Evolutionary conservation across 176 grass and related monocot genomes (phyloP).

Genomic region (Eragrostis curvula): DNA sequence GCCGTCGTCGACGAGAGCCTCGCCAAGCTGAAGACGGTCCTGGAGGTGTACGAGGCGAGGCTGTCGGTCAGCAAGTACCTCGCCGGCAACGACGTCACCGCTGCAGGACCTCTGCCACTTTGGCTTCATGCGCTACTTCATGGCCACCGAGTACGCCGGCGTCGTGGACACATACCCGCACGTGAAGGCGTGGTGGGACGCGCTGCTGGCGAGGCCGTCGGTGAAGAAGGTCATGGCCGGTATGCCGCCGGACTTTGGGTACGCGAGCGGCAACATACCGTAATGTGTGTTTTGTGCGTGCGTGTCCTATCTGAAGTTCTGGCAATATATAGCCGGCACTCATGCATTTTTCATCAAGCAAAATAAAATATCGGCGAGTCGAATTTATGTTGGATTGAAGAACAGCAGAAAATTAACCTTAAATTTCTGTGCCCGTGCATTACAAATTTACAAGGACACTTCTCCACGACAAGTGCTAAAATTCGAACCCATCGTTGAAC

Average conservation of each 20-base stretch:
- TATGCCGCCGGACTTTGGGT: conserved; percentile 36
- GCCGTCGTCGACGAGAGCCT: conserved; percentile 19
- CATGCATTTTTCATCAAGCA: no score
- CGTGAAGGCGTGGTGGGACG: conserved; percentile 60
- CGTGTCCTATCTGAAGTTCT: background rate
- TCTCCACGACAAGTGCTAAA: conserved; percentile 22
- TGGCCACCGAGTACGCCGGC: conserved; percentile 35
- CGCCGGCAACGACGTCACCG: conserved; percentile 44
- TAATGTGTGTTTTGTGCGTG: background rate
- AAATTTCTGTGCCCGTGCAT: background rate
- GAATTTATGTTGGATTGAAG: background rate
- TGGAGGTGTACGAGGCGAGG: conserved; percentile 53
- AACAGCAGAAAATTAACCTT: background rate
- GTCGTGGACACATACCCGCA: conserved; percentile 36
- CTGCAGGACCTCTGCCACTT: conserved; percentile 57
- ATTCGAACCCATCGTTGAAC: conserved; percentile 38
- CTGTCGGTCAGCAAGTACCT: conserved; percentile 30
- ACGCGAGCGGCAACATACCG: conserved; percentile 15
- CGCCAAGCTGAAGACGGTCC: conserved; percentile 32
- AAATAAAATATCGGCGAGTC: background rate
- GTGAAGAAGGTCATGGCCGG: conserved; percentile 38
- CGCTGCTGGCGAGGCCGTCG: conserved; percentile 36
- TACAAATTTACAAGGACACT: conserved; percentile 29
- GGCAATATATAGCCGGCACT: background rate
- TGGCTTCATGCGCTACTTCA: conserved; percentile 45